Evolutionary conservation across 352 stramenopile genomes (phyloP).

Genomic region (Globisporangium middletonii): DNA sequence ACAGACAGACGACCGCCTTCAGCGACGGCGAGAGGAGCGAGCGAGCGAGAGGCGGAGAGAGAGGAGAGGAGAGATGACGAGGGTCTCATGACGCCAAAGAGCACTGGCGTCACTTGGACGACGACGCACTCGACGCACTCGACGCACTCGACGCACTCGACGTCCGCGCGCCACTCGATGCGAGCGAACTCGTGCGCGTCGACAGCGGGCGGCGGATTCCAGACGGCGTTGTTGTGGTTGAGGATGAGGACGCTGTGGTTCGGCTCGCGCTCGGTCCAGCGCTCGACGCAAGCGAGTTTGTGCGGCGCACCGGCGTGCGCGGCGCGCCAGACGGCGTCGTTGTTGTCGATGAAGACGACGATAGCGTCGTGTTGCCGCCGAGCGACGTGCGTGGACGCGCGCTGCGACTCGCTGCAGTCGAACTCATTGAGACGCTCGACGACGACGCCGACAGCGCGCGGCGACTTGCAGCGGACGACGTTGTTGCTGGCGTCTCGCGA

Average conservation of each 20-base stretch:
- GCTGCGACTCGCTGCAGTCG: constrained; percentile 18
- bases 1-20: no score
- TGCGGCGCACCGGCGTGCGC: constrained; percentile 22
- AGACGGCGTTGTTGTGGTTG: constrained; percentile 5
- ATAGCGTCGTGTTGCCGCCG: neutral
- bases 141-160: no score
- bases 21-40: no score
- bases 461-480: constrained; percentile 12
- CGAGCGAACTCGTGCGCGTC: no score
- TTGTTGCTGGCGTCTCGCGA: constrained; percentile 6
- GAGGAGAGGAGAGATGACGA: no score
- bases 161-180: no score
- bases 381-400: constrained; percentile 19
- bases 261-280: constrained; percentile 6
- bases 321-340: constrained; percentile 13
- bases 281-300: constrained; percentile 16
- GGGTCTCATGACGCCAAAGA: no score
- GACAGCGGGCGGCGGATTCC: constrained; percentile 8
- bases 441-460: constrained; percentile 13
- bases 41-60: no score
- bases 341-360: constrained; percentile 14
- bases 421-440: constrained; percentile 14
- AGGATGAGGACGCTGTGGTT: constrained; percentile 10
- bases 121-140: constrained; percentile 1
- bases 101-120: neutral